Evolutionary conservation across 2,329 filamentous ascomycete species (phyloP).

Genomic region (Botrytis sinoallii): DNA sequence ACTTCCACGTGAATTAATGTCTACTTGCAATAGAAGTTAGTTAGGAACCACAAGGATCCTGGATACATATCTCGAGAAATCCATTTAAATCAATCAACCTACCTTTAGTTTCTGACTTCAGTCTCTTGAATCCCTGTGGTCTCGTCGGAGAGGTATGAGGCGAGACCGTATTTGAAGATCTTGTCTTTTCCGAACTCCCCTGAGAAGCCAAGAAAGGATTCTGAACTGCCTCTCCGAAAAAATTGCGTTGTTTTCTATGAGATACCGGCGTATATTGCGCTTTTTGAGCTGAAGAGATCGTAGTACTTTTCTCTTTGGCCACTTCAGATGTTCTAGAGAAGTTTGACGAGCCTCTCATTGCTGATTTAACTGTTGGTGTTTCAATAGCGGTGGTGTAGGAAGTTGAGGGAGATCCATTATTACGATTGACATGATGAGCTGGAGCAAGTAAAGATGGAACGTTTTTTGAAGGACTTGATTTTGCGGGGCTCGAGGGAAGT

Average conservation of each 20-base stretch:
- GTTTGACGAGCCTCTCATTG: not conserved
- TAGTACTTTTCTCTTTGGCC: not conserved
- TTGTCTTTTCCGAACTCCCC: not conserved
- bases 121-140: not conserved
- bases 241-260: slow-evolving; percentile 13
- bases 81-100: not conserved
- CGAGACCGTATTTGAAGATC: slow-evolving; percentile 8
- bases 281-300: not conserved
- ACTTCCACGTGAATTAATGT: not conserved
- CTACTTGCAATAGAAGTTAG: not conserved
- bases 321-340: not conserved
- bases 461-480: not conserved
- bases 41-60: no score
- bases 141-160: slow-evolving; percentile 12
- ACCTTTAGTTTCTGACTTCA: slow-evolving; percentile 5
- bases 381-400: not conserved
- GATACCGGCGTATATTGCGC: slow-evolving; percentile 2
- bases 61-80: not conserved
- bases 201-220: slow-evolving; percentile 17
- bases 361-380: not conserved
- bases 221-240: slow-evolving; percentile 18
- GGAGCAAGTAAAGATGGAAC: not conserved
- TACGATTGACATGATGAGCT: not conserved
- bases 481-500: not conserved
- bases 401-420: not conserved